A percentile compares a stretch with the other conserved stretches of the same genome.
Conservation (phyloP, 2,329 filamentous ascomycete genomes). For the Blumeria hordei region DNA sequence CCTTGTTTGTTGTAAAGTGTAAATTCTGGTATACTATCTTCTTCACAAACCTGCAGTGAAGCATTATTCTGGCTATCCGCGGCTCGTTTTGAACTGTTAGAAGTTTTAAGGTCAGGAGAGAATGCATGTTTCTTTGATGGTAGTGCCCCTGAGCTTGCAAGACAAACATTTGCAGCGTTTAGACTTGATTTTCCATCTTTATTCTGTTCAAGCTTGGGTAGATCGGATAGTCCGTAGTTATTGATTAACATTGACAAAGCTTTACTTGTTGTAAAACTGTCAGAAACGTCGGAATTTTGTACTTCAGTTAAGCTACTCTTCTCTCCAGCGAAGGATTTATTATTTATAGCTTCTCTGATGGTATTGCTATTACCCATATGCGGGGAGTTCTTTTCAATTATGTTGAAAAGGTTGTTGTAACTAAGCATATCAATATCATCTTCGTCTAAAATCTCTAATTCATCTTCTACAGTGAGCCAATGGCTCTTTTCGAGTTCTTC, state of each 20-base stretch:
- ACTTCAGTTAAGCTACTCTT: conserved; percentile 9
- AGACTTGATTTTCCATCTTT: too few species aligned
- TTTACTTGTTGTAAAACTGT: conserved; percentile 10
- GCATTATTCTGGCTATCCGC: too few species aligned
- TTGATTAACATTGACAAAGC: conserved; percentile 5
- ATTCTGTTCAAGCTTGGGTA: neutral
- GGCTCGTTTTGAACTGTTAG: too few species aligned
- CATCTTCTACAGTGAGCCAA: conserved; percentile 33
- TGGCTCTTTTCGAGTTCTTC: conserved; percentile 41
- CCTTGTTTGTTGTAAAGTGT: too few species aligned
- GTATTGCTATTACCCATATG: too few species aligned
- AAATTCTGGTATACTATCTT: too few species aligned
- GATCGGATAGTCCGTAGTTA: conserved; percentile 5
- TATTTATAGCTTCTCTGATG: too few species aligned
- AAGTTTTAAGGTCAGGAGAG: too few species aligned
- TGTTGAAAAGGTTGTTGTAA: neutral
- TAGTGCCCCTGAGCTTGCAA: conserved; percentile 14
- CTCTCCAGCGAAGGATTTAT: neutral
- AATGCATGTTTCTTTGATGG: conserved; percentile 2
- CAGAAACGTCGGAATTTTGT: conserved; percentile 10
- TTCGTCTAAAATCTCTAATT: conserved; percentile 7
- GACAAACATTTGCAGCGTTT: neutral
- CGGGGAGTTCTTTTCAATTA: too few species aligned
- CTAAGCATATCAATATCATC: conserved; percentile 8
- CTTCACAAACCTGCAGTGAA: too few species aligned